Base-by-base conservation (phyloP, 164 flowering plant species). In the Sedum album region DNA sequence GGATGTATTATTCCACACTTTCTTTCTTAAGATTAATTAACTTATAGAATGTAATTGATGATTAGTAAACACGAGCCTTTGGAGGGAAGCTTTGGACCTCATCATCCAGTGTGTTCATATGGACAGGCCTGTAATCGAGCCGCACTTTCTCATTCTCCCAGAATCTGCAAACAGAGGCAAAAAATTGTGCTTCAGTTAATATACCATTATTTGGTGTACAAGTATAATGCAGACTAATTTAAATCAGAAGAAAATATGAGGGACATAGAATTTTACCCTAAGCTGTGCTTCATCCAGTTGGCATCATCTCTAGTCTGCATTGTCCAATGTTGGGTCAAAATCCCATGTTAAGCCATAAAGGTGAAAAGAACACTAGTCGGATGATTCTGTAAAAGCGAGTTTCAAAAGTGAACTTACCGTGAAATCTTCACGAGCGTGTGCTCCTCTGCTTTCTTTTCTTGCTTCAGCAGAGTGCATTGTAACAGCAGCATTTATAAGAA, bases 401-500 rank as follows among this genome's bases (percentile, higher is more conserved):
- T 26, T 26, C 33, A 28, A 14, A 28, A 23, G 21, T 14, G 6
- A 65, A 14, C 67, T 26, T 36, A 65, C 67, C 28, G 67, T 65
- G 48, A 93, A 93, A 76, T 91, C 98, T 84, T 93, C 97, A 70
- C 96, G 91, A 41, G 97, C 97, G 80, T 91, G 97, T 26, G 98
- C 98, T 73, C 97, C 98, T 80, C 98, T 86, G 76, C 96, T 91
- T 76, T 94, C 97, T 74, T 91, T 94, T 77, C 97, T 81, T 38
- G 98, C 97, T 74, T 91, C 96, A 70, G 97, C 98, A 72, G 97
- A 91, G 75, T 94, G 95, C 98, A 94, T 89, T 39, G 97, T 91
- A 65, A 94, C 82, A 70, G 89, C 85, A 6, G 97, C 97, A 82
- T 91, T 94, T 65, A 91, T 94, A 77, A 94, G 73, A 68, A 94